These are phyloP conservation scores for Dipteronia sinensis DNA, from an alignment of 345 rosid species.

Conservation along the genomic window DNA sequence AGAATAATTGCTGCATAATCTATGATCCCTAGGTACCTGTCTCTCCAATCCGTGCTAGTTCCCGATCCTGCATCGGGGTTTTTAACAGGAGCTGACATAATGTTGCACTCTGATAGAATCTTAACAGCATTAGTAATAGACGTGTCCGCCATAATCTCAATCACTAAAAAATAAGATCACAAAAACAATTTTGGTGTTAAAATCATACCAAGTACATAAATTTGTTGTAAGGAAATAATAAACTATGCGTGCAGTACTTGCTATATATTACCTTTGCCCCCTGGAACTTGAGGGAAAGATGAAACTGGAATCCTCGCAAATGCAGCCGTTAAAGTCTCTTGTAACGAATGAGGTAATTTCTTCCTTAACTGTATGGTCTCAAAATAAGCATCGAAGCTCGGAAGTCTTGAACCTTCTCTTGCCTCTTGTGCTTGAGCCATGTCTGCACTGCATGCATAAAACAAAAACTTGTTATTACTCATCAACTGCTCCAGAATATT, in stretches of 20 bases:
- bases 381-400: conserved; percentile 71
- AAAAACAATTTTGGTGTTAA: not conserved
- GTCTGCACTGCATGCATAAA: conserved; percentile 10
- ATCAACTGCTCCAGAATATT: not conserved
- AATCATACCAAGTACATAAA: not conserved
- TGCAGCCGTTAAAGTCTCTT: conserved; percentile 72
- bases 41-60: conserved; percentile 61
- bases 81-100: conserved; percentile 79
- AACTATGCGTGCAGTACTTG: not conserved
- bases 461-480: not conserved
- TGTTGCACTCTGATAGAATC: conserved; percentile 71
- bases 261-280: conserved; percentile 61
- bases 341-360: conserved; percentile 66
- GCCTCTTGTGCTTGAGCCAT: conserved; percentile 42
- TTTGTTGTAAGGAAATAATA: not conserved
- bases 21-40: conserved; percentile 72
- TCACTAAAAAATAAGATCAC: conserved; percentile 40
- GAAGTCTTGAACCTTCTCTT: conserved; percentile 33
- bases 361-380: conserved; percentile 69
- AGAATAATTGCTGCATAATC: conserved; percentile 78
- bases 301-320: conserved; percentile 73
- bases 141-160: conserved; percentile 76
- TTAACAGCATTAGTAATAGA: conserved; percentile 69
- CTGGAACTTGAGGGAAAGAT: conserved; percentile 77
- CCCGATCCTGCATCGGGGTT: conserved; percentile 44